Percentiles rank a stretch among this genome's conserved stretches.
phyloP scores from a whole-genome alignment of 2,329 filamentous ascomycete species.

The Didymella glomerata region DNA sequence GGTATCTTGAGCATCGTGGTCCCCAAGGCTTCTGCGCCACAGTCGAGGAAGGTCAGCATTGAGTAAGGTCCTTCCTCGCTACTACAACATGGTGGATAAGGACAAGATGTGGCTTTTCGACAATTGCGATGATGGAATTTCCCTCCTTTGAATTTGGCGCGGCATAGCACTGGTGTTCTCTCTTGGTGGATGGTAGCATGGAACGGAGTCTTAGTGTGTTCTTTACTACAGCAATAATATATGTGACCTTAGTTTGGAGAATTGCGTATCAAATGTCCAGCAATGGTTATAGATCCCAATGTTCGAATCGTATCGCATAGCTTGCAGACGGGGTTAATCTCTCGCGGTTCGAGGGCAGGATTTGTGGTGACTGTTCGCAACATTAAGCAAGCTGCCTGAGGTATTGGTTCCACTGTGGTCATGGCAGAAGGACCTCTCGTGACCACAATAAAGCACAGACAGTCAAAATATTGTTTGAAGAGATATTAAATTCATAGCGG shows the following conservation, averaged over 20 bases:
- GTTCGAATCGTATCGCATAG: too few species aligned
- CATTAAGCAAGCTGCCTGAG: too few species aligned
- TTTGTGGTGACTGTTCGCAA: too few species aligned
- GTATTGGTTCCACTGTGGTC: too few species aligned
- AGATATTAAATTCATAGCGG: constrained; percentile 7
- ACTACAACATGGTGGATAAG: background rate
- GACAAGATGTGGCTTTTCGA: background rate
- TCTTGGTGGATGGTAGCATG: background rate
- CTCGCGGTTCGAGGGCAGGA: too few species aligned
- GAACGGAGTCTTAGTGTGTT: background rate
- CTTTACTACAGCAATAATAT: background rate
- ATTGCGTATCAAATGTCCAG: too few species aligned
- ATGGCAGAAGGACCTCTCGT: too few species aligned
- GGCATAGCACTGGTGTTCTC: background rate
- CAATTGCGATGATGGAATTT: background rate
- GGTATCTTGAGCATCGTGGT: constrained; percentile 66
- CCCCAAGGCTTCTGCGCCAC: constrained; percentile 62
- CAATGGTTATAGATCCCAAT: too few species aligned
- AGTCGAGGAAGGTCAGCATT: constrained; percentile 63
- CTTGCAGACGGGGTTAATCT: too few species aligned
- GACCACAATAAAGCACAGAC: too few species aligned
- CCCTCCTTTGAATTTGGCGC: background rate
- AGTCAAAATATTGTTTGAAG: background rate
- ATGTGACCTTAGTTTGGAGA: too few species aligned
- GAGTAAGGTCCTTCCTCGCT: background rate